phyloP scores from a whole-genome alignment of 2,329 filamentous ascomycete species.

The Botrytis hyacinthi region DNA sequence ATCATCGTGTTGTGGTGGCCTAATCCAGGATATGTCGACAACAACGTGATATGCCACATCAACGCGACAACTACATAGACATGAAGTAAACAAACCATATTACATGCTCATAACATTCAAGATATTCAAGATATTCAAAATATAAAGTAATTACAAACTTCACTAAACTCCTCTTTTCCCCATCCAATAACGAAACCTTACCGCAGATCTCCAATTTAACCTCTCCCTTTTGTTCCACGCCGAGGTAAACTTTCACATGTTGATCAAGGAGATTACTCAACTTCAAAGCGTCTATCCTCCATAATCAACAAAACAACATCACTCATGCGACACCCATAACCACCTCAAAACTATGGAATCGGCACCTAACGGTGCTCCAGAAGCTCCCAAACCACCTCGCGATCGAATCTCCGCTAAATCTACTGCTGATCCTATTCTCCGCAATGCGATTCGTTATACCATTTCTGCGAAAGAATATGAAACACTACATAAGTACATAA shows the following conservation, averaged over 20 bases:
- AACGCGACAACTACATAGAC: not conserved
- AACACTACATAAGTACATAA: conserved; percentile 75
- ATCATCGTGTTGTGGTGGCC: not conserved
- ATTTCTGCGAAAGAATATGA: conserved; percentile 84
- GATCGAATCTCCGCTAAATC: conserved; percentile 35
- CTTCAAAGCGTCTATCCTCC: not conserved
- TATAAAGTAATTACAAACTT: not conserved
- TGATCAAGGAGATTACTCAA: not conserved
- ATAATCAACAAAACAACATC: not conserved
- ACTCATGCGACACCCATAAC: conserved; percentile 12
- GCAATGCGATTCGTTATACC: conserved; percentile 83
- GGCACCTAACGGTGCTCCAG: conserved; percentile 23
- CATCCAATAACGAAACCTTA: not conserved
- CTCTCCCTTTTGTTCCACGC: conserved; percentile 5
- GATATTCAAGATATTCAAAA: not conserved
- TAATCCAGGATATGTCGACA: not conserved
- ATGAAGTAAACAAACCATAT: not conserved
- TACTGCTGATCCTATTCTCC: conserved; percentile 66
- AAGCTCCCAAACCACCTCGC: conserved; percentile 25
- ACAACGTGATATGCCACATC: not conserved
- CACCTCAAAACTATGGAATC: conserved; percentile 27
- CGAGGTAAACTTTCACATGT: conserved; percentile 21
- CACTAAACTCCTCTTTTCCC: not conserved
- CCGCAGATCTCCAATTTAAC: conserved; percentile 15
- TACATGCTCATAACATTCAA: not conserved